Evolutionary conservation across 371 early-diverging fungal species (phyloP).

Genomic region (Mortierella sp.): DNA sequence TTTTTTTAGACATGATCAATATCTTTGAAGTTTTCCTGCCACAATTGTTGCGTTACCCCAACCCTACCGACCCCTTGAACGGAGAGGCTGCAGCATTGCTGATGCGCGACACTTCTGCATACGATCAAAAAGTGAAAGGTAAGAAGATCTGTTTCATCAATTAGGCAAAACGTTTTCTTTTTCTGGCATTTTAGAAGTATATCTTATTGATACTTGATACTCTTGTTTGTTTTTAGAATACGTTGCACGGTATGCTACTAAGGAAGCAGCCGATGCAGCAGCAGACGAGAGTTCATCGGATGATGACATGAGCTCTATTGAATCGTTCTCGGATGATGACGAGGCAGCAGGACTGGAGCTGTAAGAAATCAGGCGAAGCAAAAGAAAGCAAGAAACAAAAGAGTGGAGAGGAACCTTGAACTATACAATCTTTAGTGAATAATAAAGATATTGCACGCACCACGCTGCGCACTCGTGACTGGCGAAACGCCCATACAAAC

Average conservation of each 20-base stretch:
- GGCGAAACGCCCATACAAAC: no score
- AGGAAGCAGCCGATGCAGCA: conserved; percentile 87
- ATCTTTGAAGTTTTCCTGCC: conserved; percentile 99
- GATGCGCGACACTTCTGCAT: conserved; percentile 93
- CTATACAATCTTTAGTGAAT: no score
- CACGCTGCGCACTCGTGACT: no score
- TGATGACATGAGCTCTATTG: conserved; percentile 84
- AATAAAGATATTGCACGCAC: no score
- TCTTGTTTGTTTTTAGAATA: conserved; percentile 69
- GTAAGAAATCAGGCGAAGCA: conserved; percentile 44
- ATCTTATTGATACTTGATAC: not conserved
- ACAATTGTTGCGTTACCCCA: conserved; percentile 98
- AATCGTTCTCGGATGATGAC: conserved; percentile 84
- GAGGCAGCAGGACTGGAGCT: conserved; percentile 82
- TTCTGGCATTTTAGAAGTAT: no score
- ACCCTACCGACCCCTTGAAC: conserved; percentile 99
- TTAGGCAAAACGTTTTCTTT: no score
- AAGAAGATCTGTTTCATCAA: no score
- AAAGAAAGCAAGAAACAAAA: not conserved
- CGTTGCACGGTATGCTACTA: conserved; percentile 87
- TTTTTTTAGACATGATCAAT: conserved; percentile 89
- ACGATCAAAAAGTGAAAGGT: conserved; percentile 96
- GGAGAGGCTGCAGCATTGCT: conserved; percentile 98
- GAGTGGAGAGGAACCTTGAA: no score
- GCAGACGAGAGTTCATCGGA: conserved; percentile 80